Conservation (phyloP, 2,329 filamentous ascomycete species). For the Tolypocladium capitatum region DNA sequence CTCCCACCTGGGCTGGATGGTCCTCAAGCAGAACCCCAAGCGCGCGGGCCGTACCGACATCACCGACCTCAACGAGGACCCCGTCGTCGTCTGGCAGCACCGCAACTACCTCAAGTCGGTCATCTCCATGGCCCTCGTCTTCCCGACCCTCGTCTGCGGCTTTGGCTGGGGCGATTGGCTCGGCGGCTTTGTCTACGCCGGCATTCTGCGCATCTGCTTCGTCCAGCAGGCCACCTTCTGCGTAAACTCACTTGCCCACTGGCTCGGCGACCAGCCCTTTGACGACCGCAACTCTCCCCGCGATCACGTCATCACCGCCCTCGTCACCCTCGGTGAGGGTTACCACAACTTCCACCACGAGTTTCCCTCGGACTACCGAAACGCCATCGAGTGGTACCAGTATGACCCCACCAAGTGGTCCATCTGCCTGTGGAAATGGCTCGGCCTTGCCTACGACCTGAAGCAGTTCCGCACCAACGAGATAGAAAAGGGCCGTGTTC, state of each 20-base stretch:
- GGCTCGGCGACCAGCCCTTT: conserved; percentile 84
- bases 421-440: conserved; percentile 73
- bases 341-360: conserved; percentile 97
- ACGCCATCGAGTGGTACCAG: conserved; percentile 81
- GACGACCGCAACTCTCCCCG: conserved; percentile 86
- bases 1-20: conserved; percentile 74
- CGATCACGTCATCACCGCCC: conserved; percentile 74
- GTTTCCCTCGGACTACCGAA: conserved; percentile 86
- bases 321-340: conserved; percentile 75
- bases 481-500: conserved; percentile 81
- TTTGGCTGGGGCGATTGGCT: conserved; percentile 69
- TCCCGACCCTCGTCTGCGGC: conserved; percentile 64
- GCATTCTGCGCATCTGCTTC: conserved; percentile 77
- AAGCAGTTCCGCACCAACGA: conserved; percentile 88
- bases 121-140: conserved; percentile 60
- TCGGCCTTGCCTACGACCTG: conserved; percentile 73
- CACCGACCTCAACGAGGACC: conserved; percentile 74
- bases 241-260: conserved; percentile 82
- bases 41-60: conserved; percentile 79
- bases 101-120: conserved; percentile 73
- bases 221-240: conserved; percentile 90
- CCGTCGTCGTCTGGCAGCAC: conserved; percentile 79
- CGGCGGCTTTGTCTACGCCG: conserved; percentile 74
- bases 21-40: conserved; percentile 89
- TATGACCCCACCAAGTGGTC: conserved; percentile 88